Conservation (phyloP, 495 filamentous ascomycete species). For the Aspergillus bridgeri region DNA sequence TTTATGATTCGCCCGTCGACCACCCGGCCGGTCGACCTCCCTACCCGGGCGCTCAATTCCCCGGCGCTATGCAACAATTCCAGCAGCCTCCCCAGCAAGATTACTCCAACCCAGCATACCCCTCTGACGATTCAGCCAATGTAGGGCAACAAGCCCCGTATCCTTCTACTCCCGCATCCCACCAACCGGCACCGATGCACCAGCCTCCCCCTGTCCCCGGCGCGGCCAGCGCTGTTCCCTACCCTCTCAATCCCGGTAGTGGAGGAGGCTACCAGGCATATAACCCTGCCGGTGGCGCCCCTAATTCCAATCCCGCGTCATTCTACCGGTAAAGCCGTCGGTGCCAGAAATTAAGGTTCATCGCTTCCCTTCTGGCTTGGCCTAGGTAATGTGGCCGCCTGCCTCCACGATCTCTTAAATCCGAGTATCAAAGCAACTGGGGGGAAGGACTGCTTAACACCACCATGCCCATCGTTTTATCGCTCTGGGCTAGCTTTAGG, state of each 20-base stretch:
- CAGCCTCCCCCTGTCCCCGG: conserved; percentile 42
- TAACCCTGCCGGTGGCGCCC: conserved; percentile 34
- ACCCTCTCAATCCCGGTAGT: conserved; percentile 34
- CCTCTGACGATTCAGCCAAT: conserved; percentile 50
- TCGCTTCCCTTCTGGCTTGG: neutral
- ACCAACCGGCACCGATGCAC: conserved; percentile 49
- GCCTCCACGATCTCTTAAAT: neutral
- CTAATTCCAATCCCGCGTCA: conserved; percentile 40
- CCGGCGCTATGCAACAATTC: conserved; percentile 36
- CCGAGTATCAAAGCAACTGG: neutral
- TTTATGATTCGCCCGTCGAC: conserved; percentile 76
- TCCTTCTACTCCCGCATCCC: conserved; percentile 36
- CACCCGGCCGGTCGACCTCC: conserved; percentile 34
- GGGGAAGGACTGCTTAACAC: neutral
- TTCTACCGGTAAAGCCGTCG: conserved; percentile 48
- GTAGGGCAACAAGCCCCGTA: conserved; percentile 42
- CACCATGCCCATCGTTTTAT: neutral
- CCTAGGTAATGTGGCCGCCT: neutral
- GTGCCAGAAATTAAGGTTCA: too few species aligned
- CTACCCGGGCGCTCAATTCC: conserved; percentile 41
- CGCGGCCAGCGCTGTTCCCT: conserved; percentile 41
- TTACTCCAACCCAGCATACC: conserved; percentile 59
- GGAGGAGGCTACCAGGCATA: conserved; percentile 51
- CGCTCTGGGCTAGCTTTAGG: neutral
- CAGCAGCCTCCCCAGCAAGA: conserved; percentile 37